These are phyloP conservation scores for Tetrahymena malaccensis DNA, from an alignment of 73 alveolate genomes.

Conservation along the genomic window DNA sequence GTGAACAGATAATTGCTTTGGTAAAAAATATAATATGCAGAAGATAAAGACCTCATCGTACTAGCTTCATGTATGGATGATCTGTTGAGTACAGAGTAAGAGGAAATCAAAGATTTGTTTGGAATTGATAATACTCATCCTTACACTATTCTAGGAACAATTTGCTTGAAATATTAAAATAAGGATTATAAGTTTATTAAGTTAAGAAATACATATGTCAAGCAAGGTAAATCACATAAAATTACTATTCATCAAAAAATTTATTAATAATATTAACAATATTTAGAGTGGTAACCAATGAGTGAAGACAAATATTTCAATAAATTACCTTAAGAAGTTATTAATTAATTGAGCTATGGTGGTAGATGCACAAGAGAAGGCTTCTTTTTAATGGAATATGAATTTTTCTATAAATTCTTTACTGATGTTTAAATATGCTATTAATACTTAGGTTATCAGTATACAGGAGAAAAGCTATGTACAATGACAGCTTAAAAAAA, in stretches of 20 bases:
- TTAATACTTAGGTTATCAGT: neutral
- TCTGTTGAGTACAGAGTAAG: neutral
- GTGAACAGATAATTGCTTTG: neutral
- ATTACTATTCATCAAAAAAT: too few species aligned
- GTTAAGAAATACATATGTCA: neutral
- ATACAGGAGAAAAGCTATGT: neutral
- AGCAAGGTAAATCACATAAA: neutral
- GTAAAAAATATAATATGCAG: neutral
- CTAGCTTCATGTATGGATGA: neutral
- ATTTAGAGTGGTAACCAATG: neutral
- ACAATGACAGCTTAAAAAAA: neutral
- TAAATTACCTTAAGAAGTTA: neutral
- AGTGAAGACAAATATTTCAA: neutral
- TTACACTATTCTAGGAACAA: neutral
- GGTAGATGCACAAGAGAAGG: neutral
- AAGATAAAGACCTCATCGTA: neutral
- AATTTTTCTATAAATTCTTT: neutral
- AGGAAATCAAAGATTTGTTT: neutral
- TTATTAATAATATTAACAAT: too few species aligned
- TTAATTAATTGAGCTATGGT: neutral
- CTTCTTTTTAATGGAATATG: neutral
- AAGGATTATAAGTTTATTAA: neutral
- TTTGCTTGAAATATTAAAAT: neutral
- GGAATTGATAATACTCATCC: neutral
- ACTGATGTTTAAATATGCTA: neutral